A percentile compares a stretch with the other conserved stretches of the same genome.
phyloP scores from a whole-genome alignment of 176 grass and related monocot species.

The Bonia amplexicaulis region DNA sequence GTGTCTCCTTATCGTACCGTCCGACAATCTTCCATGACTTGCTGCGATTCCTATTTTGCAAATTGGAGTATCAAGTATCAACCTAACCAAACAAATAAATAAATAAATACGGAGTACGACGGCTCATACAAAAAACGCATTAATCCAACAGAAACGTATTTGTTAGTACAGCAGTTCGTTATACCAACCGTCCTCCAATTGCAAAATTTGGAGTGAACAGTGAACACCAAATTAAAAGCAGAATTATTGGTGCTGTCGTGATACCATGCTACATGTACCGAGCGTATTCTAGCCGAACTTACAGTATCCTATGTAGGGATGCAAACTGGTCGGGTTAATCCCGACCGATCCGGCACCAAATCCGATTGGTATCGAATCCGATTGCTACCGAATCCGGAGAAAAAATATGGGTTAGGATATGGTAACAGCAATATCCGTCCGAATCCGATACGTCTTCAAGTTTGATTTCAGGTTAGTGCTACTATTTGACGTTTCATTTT shows the following conservation, averaged over 20 bases:
- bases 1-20: slow-evolving; percentile 22
- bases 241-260: neutral
- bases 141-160: neutral
- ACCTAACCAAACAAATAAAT: neutral
- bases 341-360: no score
- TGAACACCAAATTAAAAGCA: neutral
- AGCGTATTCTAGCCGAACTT: neutral
- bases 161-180: neutral
- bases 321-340: no score
- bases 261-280: neutral
- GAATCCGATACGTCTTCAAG: no score
- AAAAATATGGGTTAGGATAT: no score
- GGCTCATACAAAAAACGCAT: neutral
- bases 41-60: neutral
- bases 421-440: no score
- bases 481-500: no score
- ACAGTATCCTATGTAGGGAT: neutral
- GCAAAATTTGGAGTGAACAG: neutral
- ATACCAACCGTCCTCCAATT: neutral
- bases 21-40: slow-evolving; percentile 15
- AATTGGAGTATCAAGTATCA: neutral
- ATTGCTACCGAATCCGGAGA: no score
- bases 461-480: no score
- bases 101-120: neutral
- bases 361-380: no score